Base-by-base conservation (phyloP, 192 early-diverging fungal species). In the Coemansia sp. region DNA sequence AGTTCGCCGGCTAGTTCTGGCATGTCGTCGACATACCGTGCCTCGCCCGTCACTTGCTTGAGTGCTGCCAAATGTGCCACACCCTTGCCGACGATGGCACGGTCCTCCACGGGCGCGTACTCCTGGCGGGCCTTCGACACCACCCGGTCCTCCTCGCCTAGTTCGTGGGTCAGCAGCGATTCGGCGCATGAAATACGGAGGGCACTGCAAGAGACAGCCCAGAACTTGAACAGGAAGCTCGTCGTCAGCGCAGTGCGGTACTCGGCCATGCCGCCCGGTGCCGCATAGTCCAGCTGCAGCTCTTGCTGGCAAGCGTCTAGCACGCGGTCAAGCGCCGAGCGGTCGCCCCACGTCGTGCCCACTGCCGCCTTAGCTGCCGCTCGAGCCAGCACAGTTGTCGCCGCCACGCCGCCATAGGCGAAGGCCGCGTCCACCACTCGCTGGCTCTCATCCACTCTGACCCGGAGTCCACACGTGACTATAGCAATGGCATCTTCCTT, bases 401-500 rank as follows among this genome's bases (percentile, higher is more conserved):
- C 78, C 62, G 88, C 90, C 88, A 93, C 89, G 19, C 94, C 94
- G 68, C 93, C 94, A 68, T 87, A 94, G 17, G 87, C 89, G 64
- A 93, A 89, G 19, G 78, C 69, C 13, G 84, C 88, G 16, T 92
- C 86, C 39, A 91, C 84, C 4, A 67, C 69, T 56, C 78, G 75
- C 9, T 77, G 75, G 10, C 66, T 42, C 34, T 16, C 44, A 40
- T 87, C 83, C 3, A 94, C 71, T 24, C 66, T 63, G 11, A 93
- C 85, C n/a, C 86, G 73, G 31, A 94, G 74, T 1, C 87, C 89
- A 56, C 91, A 87, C n/a, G 92, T 94, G 57, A 91, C 93, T 72
- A 94, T 94, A 11, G 94, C 91, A 66, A 94, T 94, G 74, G 92
- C 92, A 69, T 93, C 92, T 72, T 92, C 89, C 77, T 89, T 89